Evolutionary conservation across 805 yeast genomes (phyloP), one percentile per base, ranked within the genome.

Genomic region (Debaryomyces hansenii): DNA sequence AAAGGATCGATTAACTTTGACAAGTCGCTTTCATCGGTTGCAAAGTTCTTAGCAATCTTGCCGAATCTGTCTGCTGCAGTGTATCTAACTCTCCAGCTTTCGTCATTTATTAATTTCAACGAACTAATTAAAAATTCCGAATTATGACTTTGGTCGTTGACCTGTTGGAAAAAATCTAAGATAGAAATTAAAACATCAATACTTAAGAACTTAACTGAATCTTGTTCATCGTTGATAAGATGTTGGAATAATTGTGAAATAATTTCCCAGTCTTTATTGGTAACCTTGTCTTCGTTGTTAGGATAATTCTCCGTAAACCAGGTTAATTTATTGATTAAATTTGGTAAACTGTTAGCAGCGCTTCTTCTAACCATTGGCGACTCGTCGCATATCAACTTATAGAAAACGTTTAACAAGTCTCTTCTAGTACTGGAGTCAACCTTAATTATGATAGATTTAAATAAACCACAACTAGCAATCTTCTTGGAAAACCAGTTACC

Each of bases 361-460:
- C 96, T 87, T 63, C 97, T 84, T 67, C 96, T 84, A 16, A 94
- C 98, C 97, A 94, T 90, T 50, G 99, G 99, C 15, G 96, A 88
- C 48, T 94, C 99, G 66, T 94, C 98, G 53, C 79, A 80, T 41
- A 87, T 80, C 55, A 94, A 74, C 54, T 83, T 86, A 48, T 80
- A 74, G 66, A 84, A 92, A 37, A 85, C 68, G 35, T 78, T 75
- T 51, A 90, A 75, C 48, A 94, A 72, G 41, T 82, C 84, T 37
- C 76, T 77, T 63, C 92, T 76, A 36, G 74, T 65, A 2, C 68
- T 63, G 14, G 79, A 72, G 51, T 79, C 77, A 8, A 85, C 87
- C 54, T 83, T 77, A 34, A 74, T 70, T 37, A 87, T 72, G 28
- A 86, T 84, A 24, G 86, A 74, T 54, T 87, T 83, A 69, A 84